Evolutionary conservation across 2,329 filamentous ascomycete genomes (phyloP).

Genomic region (Teratosphaeriaceae sp.): DNA sequence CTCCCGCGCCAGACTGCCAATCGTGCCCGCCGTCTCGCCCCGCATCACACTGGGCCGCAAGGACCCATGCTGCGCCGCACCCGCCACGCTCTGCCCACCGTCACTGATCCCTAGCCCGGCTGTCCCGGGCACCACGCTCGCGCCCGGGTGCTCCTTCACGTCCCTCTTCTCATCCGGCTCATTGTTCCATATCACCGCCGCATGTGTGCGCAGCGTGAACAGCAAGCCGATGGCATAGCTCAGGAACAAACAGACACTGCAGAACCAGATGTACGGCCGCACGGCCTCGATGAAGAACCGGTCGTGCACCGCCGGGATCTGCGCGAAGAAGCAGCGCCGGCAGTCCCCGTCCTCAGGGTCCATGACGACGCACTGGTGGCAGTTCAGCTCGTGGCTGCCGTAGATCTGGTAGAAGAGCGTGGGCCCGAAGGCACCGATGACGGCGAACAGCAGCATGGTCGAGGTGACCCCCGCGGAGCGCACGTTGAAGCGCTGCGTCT

Average conservation of each 20-base stretch:
- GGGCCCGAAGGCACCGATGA: slow-evolving; percentile 90
- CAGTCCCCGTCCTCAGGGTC: slow-evolving; percentile 59
- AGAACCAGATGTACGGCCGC: slow-evolving; percentile 86
- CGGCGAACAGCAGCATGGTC: slow-evolving; percentile 94
- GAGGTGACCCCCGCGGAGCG: slow-evolving; percentile 94
- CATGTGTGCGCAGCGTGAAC: slow-evolving; percentile 93
- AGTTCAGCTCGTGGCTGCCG: slow-evolving; percentile 92
- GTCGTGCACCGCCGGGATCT: slow-evolving; percentile 75
- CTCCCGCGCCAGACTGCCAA: slow-evolving; percentile 38
- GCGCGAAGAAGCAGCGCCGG: slow-evolving; percentile 88
- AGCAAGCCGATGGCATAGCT: slow-evolving; percentile 91
- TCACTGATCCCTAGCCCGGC: too few relatives aligned
- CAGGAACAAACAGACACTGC: slow-evolving; percentile 76
- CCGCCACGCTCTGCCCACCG: slow-evolving; percentile 9
- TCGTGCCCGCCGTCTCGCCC: slow-evolving; percentile 11
- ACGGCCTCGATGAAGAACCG: slow-evolving; percentile 87
- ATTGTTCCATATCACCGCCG: slow-evolving; percentile 92
- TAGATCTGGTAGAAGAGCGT: slow-evolving; percentile 99
- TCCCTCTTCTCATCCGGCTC: slow-evolving; percentile 53
- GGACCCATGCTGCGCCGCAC: slow-evolving; percentile 14
- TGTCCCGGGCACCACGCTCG: too few relatives aligned
- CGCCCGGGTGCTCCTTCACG: slow-evolving; percentile 30
- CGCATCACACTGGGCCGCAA: background rate
- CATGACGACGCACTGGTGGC: slow-evolving; percentile 49
- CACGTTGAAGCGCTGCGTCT: slow-evolving; percentile 97